Conservation (phyloP, 768 basidiomycete species). For the Termitomyces sp. region DNA sequence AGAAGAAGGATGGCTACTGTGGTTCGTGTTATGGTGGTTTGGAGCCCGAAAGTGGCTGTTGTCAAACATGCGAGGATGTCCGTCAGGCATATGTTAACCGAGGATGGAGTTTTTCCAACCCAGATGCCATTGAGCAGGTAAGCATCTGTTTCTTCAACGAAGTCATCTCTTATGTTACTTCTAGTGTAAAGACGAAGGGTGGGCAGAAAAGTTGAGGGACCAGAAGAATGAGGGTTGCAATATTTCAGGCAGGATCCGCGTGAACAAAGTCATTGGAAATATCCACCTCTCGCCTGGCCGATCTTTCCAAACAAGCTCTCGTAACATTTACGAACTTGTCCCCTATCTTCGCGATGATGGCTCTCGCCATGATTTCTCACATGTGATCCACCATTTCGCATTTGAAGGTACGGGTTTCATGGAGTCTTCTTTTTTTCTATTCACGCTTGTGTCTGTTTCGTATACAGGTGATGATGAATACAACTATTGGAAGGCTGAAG, state of each 20-base stretch:
- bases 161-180: not conserved
- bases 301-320: slow-evolving; percentile 84
- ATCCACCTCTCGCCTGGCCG: slow-evolving; percentile 92
- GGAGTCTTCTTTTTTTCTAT: not conserved
- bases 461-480: slow-evolving; percentile 72
- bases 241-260: slow-evolving; percentile 82
- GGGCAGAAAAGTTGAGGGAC: slow-evolving; percentile 89
- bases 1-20: slow-evolving; percentile 65
- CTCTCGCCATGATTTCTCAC: slow-evolving; percentile 91
- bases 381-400: slow-evolving; percentile 72
- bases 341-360: slow-evolving; percentile 89
- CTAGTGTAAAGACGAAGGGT: slow-evolving; percentile 90
- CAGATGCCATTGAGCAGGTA: slow-evolving; percentile 90
- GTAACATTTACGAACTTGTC: slow-evolving; percentile 83
- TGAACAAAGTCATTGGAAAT: slow-evolving; percentile 97
- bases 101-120: slow-evolving; percentile 94
- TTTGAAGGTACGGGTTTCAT: slow-evolving; percentile 49
- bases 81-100: slow-evolving; percentile 82
- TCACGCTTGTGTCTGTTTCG: not conserved
- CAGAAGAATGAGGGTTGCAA: slow-evolving; percentile 96
- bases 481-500: slow-evolving; percentile 56
- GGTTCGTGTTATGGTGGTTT: slow-evolving; percentile 94
- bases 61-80: slow-evolving; percentile 95
- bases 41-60: slow-evolving; percentile 75
- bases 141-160: slow-evolving; percentile 17